Base-by-base conservation (phyloP, 2,329 filamentous ascomycete genomes). In the Fusarium continuum region DNA sequence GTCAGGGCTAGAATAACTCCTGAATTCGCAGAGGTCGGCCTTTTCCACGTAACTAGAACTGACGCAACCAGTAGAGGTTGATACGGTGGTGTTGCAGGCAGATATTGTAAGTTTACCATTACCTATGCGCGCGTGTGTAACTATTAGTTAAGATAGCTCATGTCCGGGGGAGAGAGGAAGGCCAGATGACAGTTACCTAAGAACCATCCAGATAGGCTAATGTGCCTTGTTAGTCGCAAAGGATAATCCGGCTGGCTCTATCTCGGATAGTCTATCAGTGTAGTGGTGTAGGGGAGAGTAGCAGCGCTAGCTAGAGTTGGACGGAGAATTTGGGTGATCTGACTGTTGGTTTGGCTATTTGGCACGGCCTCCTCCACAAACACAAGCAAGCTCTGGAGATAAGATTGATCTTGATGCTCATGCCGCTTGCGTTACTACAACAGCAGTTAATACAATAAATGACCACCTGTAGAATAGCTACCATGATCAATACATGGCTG, bases 141-240 rank as follows among this genome's bases (percentile, higher is more conserved):
- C 29, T 32, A 17, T 56, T 43, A 60, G 34, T 54, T 41, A 31
- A 54, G 39, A 60, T 40, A 60, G 31, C 17, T 51, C 20, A 43
- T 8, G 26, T 10, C 31, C 13, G 36, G 46, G 36, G 28, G 19
- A 60, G 19, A 60, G 39, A 46, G 38, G 38, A 51, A 22, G 28
- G 16, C 17, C 23, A 31, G 34, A 58, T 43, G 43, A 36, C 34
- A 44, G 44, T 40, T 45, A 40, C 32, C 22, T 20, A 40, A 51
- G 32, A 45, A 52, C 14, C 25, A 16, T 48, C 17, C 26, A 65
- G 62, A 65, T 59, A 48, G 57, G 56, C 57, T 50, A 54, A 57
- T 46, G 32, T 52, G 43, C 29, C 50, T 48, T 51, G 63, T 17
- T 28, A 39, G 34, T 38, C 34, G 35, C 40, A 48, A 56, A 47